These are phyloP conservation scores for Adansonia madagascariensis DNA, from an alignment of 441 rosid genomes.

Conservation along the genomic window DNA sequence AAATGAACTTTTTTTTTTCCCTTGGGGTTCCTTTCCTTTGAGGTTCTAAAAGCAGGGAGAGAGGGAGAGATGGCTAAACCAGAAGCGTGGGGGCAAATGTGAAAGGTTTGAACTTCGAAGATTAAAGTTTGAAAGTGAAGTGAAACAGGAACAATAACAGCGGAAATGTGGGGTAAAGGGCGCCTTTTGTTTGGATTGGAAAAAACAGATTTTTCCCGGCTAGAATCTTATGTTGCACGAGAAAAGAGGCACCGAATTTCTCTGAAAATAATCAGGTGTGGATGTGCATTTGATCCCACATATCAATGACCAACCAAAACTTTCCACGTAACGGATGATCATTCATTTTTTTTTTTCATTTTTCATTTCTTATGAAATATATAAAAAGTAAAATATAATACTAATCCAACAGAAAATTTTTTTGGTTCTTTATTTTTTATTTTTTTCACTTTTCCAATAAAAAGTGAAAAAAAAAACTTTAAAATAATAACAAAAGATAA, in stretches of 20 bases:
- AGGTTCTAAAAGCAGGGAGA: neutral
- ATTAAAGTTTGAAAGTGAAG: slow-evolving; percentile 12
- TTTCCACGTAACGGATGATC: neutral
- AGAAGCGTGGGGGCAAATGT: slow-evolving; percentile 4
- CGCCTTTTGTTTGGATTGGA: neutral
- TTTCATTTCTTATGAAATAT: no score
- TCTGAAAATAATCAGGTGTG: slow-evolving; percentile 19
- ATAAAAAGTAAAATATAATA: no score
- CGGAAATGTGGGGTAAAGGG: slow-evolving; percentile 29
- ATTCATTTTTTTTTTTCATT: neutral
- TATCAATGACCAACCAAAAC: neutral
- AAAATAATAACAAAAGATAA: no score
- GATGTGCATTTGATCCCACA: neutral
- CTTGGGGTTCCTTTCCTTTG: neutral
- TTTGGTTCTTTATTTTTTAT: no score
- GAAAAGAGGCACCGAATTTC: slow-evolving; percentile 50
- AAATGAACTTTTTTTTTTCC: neutral
- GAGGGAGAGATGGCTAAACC: neutral
- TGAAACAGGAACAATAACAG: neutral
- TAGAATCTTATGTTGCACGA: slow-evolving; percentile 36
- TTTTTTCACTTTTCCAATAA: no score
- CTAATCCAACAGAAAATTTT: no score
- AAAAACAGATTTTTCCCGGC: slow-evolving; percentile 26
- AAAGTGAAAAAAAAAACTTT: no score
- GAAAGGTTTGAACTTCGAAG: slow-evolving; percentile 6